phyloP scores from a whole-genome alignment of 2,329 filamentous ascomycete species.

The Xylariaceae sp. region DNA sequence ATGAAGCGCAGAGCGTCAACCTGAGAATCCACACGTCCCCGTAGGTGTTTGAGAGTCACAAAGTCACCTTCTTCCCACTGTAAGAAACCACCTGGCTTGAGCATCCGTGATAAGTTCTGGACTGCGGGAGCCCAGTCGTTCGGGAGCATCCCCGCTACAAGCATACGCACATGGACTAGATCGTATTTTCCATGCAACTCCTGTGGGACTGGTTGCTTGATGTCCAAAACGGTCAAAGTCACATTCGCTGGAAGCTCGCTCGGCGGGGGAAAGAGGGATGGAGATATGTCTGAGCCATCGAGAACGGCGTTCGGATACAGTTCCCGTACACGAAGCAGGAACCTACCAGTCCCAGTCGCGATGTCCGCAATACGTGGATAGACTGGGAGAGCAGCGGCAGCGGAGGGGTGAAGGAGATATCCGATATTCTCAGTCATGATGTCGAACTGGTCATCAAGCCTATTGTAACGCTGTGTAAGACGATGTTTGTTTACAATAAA shows the following conservation, averaged over 20 bases:
- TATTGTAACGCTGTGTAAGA: neutral
- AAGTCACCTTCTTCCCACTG: slow-evolving; percentile 23
- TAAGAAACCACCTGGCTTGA: slow-evolving; percentile 22
- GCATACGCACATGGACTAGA: slow-evolving; percentile 8
- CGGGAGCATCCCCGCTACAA: slow-evolving; percentile 8
- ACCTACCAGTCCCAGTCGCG: slow-evolving; percentile 16
- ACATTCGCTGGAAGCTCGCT: slow-evolving; percentile 2
- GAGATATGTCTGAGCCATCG: slow-evolving; percentile 18
- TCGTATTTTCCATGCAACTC: slow-evolving; percentile 9
- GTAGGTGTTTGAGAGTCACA: neutral
- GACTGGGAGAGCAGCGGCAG: slow-evolving; percentile 3
- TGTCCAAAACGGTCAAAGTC: slow-evolving; percentile 6
- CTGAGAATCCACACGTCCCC: neutral
- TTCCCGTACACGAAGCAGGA: slow-evolving; percentile 9
- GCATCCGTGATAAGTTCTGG: slow-evolving; percentile 1
- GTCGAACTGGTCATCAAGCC: slow-evolving; percentile 3
- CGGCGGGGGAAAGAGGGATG: slow-evolving; percentile 8
- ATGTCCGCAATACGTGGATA: slow-evolving; percentile 15
- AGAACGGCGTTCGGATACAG: slow-evolving; percentile 8
- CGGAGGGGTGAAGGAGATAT: slow-evolving; percentile 16
- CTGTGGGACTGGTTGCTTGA: slow-evolving; percentile 11
- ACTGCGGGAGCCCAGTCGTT: slow-evolving; percentile 5
- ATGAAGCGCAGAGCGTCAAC: neutral
- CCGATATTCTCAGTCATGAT: slow-evolving; percentile 11
- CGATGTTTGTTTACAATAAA: too few relatives aligned